These are phyloP conservation scores for Penicillium tannophilum DNA, from an alignment of 495 filamentous ascomycete species.

Conservation along the genomic window DNA sequence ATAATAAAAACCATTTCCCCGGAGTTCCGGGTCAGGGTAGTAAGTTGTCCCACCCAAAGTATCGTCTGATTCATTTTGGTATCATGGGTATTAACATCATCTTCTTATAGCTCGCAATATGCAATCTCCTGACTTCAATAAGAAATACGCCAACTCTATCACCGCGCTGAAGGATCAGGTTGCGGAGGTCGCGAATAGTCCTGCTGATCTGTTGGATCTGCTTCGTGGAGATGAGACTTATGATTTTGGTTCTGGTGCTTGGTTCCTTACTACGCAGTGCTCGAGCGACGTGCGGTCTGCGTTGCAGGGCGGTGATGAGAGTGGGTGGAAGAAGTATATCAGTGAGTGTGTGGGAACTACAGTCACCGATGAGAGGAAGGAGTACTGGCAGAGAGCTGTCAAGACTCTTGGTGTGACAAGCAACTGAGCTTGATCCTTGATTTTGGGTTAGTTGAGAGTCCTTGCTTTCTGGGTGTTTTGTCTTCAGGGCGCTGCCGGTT, in stretches of 20 bases:
- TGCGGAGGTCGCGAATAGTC: slow-evolving; percentile 33
- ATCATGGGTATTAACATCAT: no score
- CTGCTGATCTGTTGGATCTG: slow-evolving; percentile 57
- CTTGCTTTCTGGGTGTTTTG: neutral
- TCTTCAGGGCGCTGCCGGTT: neutral
- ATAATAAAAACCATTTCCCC: slow-evolving; percentile 66
- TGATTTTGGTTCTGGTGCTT: slow-evolving; percentile 74
- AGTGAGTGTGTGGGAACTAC: slow-evolving; percentile 61
- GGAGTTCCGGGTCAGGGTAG: slow-evolving; percentile 71
- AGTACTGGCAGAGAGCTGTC: slow-evolving; percentile 56
- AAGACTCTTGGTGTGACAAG: slow-evolving; percentile 37
- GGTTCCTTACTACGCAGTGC: slow-evolving; percentile 75
- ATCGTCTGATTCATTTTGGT: neutral
- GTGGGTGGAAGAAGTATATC: slow-evolving; percentile 65
- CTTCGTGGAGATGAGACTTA: slow-evolving; percentile 57
- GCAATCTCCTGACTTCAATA: slow-evolving; percentile 64
- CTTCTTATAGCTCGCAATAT: slow-evolving; percentile 62
- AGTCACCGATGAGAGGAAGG: slow-evolving; percentile 49
- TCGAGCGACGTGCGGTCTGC: slow-evolving; percentile 36
- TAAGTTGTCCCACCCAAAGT: slow-evolving; percentile 26
- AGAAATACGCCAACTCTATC: slow-evolving; percentile 63
- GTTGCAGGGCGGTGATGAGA: slow-evolving; percentile 54
- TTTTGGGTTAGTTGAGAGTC: neutral
- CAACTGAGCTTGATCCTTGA: neutral
- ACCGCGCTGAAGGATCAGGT: slow-evolving; percentile 46